A percentile compares a stretch with the other conserved stretches of the same genome.
Evolutionary conservation across 768 basidiomycete species (phyloP).

Genomic region (Naganishia vaughanmartiniae): DNA sequence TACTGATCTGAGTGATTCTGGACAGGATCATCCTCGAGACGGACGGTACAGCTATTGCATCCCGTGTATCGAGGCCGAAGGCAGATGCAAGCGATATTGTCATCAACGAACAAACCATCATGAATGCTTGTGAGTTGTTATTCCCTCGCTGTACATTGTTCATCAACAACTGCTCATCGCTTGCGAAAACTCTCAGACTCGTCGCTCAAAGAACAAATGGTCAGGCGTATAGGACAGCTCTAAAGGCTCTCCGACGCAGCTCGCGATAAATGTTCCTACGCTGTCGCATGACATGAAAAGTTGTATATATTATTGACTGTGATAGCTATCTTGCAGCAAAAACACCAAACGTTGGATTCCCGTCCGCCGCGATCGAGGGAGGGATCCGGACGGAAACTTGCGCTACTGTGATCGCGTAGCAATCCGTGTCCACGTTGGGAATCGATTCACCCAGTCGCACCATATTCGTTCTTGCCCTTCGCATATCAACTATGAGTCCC

Average conservation of each 20-base stretch:
- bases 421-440: no score
- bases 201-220: conserved; percentile 47
- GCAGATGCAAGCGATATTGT: conserved; percentile 94
- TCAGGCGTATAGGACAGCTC: conserved; percentile 49
- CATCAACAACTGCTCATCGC: conserved; percentile 2
- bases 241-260: conserved; percentile 14
- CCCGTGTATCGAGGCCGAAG: conserved; percentile 79
- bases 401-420: no score
- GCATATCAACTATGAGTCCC: no score
- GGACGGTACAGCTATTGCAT: conserved; percentile 51
- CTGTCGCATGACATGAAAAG: not conserved
- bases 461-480: no score
- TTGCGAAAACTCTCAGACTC: conserved; percentile 39
- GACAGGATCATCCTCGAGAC: conserved; percentile 54
- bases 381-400: no score
- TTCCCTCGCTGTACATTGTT: not conserved
- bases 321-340: not conserved
- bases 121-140: conserved; percentile 77
- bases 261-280: not conserved
- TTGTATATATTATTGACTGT: conserved; percentile 18
- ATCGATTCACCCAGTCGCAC: no score
- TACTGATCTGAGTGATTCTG: no score
- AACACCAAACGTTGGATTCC: no score
- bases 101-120: conserved; percentile 95
- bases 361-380: no score